phyloP scores from a whole-genome alignment of 2,329 filamentous ascomycete genomes.

The Xylaria polymorpha region DNA sequence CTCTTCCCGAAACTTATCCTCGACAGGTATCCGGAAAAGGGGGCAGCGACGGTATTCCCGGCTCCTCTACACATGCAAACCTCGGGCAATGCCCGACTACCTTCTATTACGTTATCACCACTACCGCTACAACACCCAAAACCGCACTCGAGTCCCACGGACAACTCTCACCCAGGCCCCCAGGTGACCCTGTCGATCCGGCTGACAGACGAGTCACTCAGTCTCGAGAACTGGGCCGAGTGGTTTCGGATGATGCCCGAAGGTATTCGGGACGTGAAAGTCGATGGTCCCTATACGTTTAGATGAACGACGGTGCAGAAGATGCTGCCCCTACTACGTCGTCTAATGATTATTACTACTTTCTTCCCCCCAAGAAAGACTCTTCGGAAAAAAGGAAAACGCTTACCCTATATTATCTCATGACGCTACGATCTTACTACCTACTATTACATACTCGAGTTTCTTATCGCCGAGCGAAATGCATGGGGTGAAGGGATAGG shows the following conservation, averaged over 20 bases:
- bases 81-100: conserved; percentile 63
- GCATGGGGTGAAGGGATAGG: conserved; percentile 20
- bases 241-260: conserved; percentile 70
- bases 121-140: conserved; percentile 52
- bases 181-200: conserved; percentile 64
- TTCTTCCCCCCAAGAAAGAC: not conserved
- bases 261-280: conserved; percentile 65
- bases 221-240: conserved; percentile 66
- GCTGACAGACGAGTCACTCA: conserved; percentile 62
- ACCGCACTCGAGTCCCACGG: conserved; percentile 52
- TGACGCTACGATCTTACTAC: conserved; percentile 30
- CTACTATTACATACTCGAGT: conserved; percentile 24
- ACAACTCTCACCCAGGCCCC: conserved; percentile 47
- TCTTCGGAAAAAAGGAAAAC: conserved; percentile 6
- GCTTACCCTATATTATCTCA: conserved; percentile 16
- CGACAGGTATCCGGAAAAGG: conserved; percentile 61
- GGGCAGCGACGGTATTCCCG: conserved; percentile 60
- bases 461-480: conserved; percentile 22
- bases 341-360: conserved; percentile 12
- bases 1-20: conserved; percentile 64
- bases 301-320: conserved; percentile 48
- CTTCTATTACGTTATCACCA: conserved; percentile 67
- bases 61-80: conserved; percentile 68
- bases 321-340: conserved; percentile 21
- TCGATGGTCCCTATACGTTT: conserved; percentile 63